Evolutionary conservation across 2,329 filamentous ascomycete genomes (phyloP).

Genomic region (Penicillium vulpinum): DNA sequence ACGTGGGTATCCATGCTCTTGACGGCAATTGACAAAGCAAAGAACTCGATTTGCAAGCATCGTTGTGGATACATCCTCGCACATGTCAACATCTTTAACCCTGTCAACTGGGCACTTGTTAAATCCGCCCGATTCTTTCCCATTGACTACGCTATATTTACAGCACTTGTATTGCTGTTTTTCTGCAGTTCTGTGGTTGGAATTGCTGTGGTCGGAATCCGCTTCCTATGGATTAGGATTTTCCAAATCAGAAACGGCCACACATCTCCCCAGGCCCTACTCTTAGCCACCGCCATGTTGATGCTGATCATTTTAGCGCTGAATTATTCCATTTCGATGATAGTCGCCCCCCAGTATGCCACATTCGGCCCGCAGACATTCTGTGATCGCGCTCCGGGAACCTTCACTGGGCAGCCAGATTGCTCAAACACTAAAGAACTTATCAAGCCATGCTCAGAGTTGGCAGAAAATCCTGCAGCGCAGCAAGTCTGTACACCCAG

Average conservation of each 20-base stretch:
- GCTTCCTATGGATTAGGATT: conserved; percentile 91
- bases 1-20: conserved; percentile 92
- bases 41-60: conserved; percentile 88
- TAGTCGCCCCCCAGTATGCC: conserved; percentile 93
- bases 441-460: conserved; percentile 79
- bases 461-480: conserved; percentile 68
- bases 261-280: conserved; percentile 85
- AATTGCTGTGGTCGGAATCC: conserved; percentile 82
- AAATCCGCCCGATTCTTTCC: conserved; percentile 81
- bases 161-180: conserved; percentile 78
- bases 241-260: conserved; percentile 88
- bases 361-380: conserved; percentile 94
- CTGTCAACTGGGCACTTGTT: conserved; percentile 86
- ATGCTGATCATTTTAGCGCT: conserved; percentile 86
- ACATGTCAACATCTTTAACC: conserved; percentile 88
- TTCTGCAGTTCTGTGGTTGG: conserved; percentile 87
- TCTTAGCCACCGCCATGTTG: conserved; percentile 87
- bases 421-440: conserved; percentile 67
- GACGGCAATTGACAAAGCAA: conserved; percentile 92
- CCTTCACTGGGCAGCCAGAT: conserved; percentile 68
- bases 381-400: conserved; percentile 69
- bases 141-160: conserved; percentile 87
- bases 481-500: conserved; percentile 84
- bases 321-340: conserved; percentile 89
- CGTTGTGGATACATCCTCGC: conserved; percentile 91